Conservation (phyloP, 1,284 basidiomycete genomes). For the Apiotrichum veenhuisii region DNA sequence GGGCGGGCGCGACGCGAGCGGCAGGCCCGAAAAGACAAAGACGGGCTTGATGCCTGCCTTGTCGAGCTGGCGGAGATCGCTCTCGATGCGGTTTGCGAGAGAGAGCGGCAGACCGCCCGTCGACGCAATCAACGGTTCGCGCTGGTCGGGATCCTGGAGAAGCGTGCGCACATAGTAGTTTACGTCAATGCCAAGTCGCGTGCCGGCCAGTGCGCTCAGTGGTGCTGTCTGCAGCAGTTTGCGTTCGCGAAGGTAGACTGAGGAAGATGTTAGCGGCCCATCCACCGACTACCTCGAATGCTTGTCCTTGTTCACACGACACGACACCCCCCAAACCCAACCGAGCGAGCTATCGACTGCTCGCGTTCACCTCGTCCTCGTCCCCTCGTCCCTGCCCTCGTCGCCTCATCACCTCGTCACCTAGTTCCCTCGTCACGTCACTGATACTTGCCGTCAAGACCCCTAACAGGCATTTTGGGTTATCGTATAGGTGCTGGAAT, state of each 20-base stretch:
- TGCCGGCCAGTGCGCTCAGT: constrained; percentile 78
- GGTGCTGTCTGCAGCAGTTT: constrained; percentile 80
- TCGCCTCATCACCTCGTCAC: too few species aligned
- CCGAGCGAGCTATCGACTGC: too few species aligned
- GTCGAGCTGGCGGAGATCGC: constrained; percentile 85
- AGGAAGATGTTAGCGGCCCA: background rate
- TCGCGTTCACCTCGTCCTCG: too few species aligned
- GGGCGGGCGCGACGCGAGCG: constrained; percentile 52
- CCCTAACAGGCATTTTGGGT: constrained; percentile 36
- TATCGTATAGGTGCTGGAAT: background rate
- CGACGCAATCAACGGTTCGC: constrained; percentile 87
- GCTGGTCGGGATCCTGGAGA: constrained; percentile 65
- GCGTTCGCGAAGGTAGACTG: constrained; percentile 79
- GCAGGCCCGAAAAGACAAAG: constrained; percentile 89
- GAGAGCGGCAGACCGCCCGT: constrained; percentile 89
- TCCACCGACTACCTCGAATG: too few species aligned
- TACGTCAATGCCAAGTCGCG: constrained; percentile 95
- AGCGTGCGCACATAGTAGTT: constrained; percentile 81
- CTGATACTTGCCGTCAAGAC: constrained; percentile 37
- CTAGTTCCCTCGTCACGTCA: too few species aligned
- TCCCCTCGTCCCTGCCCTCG: too few species aligned
- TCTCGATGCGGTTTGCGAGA: constrained; percentile 79
- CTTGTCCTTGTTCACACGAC: too few species aligned
- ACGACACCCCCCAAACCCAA: too few species aligned
- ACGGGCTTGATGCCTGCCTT: constrained; percentile 92